Evolutionary conservation across 202 grass and related monocot species (phyloP), one percentile per base, ranked within the genome.

Genomic region (Setaria italica): DNA sequence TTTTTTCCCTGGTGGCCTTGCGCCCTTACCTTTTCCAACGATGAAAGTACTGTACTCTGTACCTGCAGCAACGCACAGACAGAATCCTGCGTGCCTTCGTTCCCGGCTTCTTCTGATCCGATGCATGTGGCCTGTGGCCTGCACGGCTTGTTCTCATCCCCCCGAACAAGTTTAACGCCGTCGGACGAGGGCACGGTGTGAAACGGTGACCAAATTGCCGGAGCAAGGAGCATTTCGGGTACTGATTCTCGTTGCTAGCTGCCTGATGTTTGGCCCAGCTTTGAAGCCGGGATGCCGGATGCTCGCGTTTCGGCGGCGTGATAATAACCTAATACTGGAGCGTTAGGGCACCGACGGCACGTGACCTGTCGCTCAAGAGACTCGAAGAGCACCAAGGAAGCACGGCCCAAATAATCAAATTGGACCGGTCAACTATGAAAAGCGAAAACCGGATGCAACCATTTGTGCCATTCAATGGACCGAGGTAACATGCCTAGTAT

Each of bases 31-130:
- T 49, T 87, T 80, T 20, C 68, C 77, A 66, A 53, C 78, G 47
- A 84, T n/a, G 35, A 34, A 86, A 73, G 72, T 70, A 82, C 67
- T 59, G 25, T 49, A 49, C 76, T 11, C 16, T 11, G 35, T 50
- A 50, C 51, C 76, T 54, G 30, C 53, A 9, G 43, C 43, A 8
- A 46, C 8, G 43, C 43, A 46, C 9, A 46, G 9, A 46, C 21
- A 69, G 62, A 56, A 62, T 84, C 80, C 60, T 46, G 70, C 62
- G 42, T 46, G 5, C 46, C 46, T 79, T 20, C 34, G 54, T 51
- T 43, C 1, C 46, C 72, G 29, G 20, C 66, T 48, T 48, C 47
- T 19, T 32, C 62, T 64, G 83, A 60, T 70, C 72, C 58, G 11
- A 12, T 33, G 88, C 66, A 72, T 62, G 78, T 78, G 77, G 29